A percentile compares a stretch with the other conserved stretches of the same genome.
Conservation (phyloP, 768 basidiomycete genomes). For the Hericium alpestre region DNA sequence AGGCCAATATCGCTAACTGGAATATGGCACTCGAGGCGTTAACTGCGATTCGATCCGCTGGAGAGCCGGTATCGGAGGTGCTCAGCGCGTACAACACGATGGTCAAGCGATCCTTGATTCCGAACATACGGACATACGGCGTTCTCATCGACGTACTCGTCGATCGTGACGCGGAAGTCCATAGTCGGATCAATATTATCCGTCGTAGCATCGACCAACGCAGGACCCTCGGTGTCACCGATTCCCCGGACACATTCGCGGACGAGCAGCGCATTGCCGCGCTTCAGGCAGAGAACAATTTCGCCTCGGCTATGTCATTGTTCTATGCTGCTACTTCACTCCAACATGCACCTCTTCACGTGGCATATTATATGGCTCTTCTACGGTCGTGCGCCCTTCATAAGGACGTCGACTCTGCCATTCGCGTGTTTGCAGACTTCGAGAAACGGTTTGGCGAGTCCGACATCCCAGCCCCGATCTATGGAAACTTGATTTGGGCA, state of each 20-base stretch:
- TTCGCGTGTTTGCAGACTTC: constrained; percentile 54
- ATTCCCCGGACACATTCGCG: constrained; percentile 17
- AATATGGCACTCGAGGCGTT: constrained; percentile 54
- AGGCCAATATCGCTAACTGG: constrained; percentile 41
- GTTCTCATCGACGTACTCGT: constrained; percentile 52
- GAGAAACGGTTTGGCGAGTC: constrained; percentile 30
- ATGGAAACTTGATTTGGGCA: constrained; percentile 45
- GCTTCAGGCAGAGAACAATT: constrained; percentile 58
- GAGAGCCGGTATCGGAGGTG: constrained; percentile 46
- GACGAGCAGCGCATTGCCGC: constrained; percentile 31
- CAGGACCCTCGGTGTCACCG: constrained; percentile 24
- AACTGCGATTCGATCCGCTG: constrained; percentile 30
- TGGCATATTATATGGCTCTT: constrained; percentile 38
- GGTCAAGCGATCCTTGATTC: constrained; percentile 47
- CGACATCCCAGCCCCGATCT: constrained; percentile 29
- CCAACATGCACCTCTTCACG: constrained; percentile 14
- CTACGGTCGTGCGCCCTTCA: constrained; percentile 53
- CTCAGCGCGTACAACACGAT: constrained; percentile 66
- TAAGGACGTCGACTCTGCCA: constrained; percentile 46
- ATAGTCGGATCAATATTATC: constrained; percentile 23
- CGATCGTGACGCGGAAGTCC: constrained; percentile 57
- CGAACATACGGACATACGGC: constrained; percentile 53
- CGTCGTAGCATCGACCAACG: constrained; percentile 30
- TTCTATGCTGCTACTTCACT: constrained; percentile 47
- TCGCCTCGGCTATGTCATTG: constrained; percentile 57